phyloP scores from a whole-genome alignment of 495 filamentous ascomycete genomes.

The Penicillium goetzii region DNA sequence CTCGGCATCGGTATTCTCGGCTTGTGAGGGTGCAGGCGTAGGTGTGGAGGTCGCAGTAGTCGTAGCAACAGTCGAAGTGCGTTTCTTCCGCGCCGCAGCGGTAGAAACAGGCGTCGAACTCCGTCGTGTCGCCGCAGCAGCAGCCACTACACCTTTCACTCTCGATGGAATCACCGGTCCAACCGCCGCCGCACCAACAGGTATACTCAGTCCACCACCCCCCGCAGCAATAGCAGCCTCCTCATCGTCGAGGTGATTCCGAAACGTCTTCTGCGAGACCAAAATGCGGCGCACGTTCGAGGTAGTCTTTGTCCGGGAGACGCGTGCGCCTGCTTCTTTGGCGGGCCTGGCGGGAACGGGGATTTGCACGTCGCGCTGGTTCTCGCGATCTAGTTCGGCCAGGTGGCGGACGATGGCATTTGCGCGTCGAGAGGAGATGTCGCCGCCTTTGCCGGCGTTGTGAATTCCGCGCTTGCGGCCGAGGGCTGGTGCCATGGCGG shows the following conservation, averaged over 20 bases:
- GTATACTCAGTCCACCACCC: slow-evolving; percentile 14
- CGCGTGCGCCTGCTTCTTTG: slow-evolving; percentile 53
- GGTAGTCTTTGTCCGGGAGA: slow-evolving; percentile 64
- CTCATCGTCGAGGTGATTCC: slow-evolving; percentile 89
- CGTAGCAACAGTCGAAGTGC: slow-evolving; percentile 23
- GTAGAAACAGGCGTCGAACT: slow-evolving; percentile 42
- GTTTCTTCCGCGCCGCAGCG: slow-evolving; percentile 19
- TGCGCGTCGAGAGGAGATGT: slow-evolving; percentile 74
- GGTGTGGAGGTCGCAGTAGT: slow-evolving; percentile 19
- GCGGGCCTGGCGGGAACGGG: slow-evolving; percentile 58
- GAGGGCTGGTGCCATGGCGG: slow-evolving; percentile 56
- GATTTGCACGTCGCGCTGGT: slow-evolving; percentile 70
- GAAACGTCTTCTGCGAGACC: slow-evolving; percentile 88
- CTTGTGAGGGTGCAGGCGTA: slow-evolving; percentile 9
- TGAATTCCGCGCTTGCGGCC: slow-evolving; percentile 68
- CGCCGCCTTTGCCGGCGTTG: slow-evolving; percentile 54
- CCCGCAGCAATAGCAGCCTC: slow-evolving; percentile 60
- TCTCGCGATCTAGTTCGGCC: slow-evolving; percentile 80
- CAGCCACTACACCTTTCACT: slow-evolving; percentile 13
- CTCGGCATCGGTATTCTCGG: slow-evolving; percentile 25
- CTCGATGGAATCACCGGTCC: slow-evolving; percentile 38
- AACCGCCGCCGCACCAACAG: slow-evolving; percentile 31
- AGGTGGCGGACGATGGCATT: slow-evolving; percentile 76
- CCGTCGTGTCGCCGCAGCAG: slow-evolving; percentile 25
- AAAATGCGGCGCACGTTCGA: slow-evolving; percentile 86